Base-by-base conservation (phyloP, 2,329 filamentous ascomycete species). In the Tolypocladium album region DNA sequence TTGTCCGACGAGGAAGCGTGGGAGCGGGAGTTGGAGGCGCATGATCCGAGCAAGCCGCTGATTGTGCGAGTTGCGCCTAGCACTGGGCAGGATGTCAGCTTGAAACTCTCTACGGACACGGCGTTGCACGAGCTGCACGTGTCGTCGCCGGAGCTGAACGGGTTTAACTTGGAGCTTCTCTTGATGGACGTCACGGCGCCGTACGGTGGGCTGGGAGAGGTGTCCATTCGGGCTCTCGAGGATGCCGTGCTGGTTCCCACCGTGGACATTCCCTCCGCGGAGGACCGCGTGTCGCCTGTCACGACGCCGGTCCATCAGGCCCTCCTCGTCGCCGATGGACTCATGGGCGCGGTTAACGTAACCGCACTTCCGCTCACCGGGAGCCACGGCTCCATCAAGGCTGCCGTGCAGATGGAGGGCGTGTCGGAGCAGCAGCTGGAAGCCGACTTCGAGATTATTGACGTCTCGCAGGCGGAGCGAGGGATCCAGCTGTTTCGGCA, bases 251-350 rank as follows among this genome's bases (percentile, higher is more conserved):
- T 96, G n/a, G 87, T 90, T 22, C 92, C 92, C 3, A 81, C 80
- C 0, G 81, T 96, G 40, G 85, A 89, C 24, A 88, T 90, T 50
- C 84, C 83, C 7, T 86, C 88, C 17, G 80, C 79, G 62, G 84
- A 83, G 20, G 86, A 86, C 11, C 79, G 85, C 62, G 81, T 85
- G 60, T 85, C 86, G 15, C 82, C 86, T 20, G 79, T 94, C 50
- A 84, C 86, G 8, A 91, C 90, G 53, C 92, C 93, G 0, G 91
- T 97, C 1, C 93, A 97, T 70, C 89, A 87, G 69, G 85, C 88
- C 0, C 74, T 97, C 20, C 67, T 97, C 12, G 82, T 96, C 11
- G 86, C 85, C 0, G 82, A 89, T 56, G 92, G 90, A 0, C 75
- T 96, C 2, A 76, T 83, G 58, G 90, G 88, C 9, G 84, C 88